A percentile compares a stretch with the other conserved stretches of the same genome.
phyloP scores from a whole-genome alignment of 257 asterid species.

The Solanum piurae region DNA sequence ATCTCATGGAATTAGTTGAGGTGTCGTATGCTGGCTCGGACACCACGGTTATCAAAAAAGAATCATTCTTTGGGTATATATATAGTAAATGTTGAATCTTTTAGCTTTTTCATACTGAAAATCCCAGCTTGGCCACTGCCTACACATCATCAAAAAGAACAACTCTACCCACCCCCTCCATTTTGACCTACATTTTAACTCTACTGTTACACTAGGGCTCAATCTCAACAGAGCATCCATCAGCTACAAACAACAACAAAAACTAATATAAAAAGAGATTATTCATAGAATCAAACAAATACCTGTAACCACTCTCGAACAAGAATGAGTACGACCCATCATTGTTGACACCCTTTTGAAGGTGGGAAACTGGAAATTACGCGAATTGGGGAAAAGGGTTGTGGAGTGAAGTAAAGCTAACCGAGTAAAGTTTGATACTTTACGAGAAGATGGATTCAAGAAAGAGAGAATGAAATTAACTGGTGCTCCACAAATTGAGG shows the following conservation, averaged over 20 bases:
- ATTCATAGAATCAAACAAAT: neutral
- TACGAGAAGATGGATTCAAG: neutral
- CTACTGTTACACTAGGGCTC: neutral
- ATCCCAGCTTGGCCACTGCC: neutral
- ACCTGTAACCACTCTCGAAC: conserved; percentile 32
- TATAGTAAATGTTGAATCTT: neutral
- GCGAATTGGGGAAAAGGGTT: neutral
- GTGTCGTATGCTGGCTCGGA: neutral
- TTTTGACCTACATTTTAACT: neutral
- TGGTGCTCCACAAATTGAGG: conserved; percentile 15
- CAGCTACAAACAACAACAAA: neutral
- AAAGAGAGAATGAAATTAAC: conserved; percentile 17
- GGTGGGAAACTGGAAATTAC: conserved; percentile 8
- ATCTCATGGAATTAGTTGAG: neutral
- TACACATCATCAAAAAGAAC: neutral
- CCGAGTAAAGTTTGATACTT: neutral
- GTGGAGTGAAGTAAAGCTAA: neutral
- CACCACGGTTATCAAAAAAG: neutral
- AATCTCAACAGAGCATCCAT: neutral
- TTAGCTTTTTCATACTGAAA: neutral
- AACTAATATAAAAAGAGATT: neutral
- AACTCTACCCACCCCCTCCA: neutral
- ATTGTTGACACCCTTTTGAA: conserved; percentile 9
- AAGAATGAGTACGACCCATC: conserved; percentile 10
- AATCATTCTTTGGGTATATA: neutral